These are phyloP conservation scores for Pichia sp. DNA, from an alignment of 1,139 yeast genomes.

Conservation along the genomic window DNA sequence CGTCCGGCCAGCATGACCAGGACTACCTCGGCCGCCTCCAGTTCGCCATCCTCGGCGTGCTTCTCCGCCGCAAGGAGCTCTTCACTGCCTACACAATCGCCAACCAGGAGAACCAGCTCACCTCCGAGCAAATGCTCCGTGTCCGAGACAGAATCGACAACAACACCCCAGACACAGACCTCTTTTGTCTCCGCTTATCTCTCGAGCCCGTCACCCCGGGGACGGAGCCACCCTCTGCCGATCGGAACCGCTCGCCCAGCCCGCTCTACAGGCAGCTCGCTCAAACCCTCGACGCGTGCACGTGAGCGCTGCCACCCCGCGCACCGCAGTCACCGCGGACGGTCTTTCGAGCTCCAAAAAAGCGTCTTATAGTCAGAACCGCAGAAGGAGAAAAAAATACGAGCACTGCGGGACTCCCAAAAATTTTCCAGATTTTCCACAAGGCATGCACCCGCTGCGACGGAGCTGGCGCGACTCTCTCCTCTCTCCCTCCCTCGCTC, in stretches of 20 bases:
- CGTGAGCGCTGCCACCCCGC: slow-evolving; percentile 5
- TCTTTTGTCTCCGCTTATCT: background rate
- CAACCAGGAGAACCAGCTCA: background rate
- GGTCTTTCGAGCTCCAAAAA: too few species aligned
- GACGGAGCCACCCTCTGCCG: background rate
- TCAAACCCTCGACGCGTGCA: slow-evolving; percentile 4
- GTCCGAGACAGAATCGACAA: background rate
- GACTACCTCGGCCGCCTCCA: slow-evolving; percentile 5
- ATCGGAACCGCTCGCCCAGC: background rate
- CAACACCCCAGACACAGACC: background rate
- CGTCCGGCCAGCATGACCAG: background rate
- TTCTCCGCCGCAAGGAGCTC: slow-evolving; percentile 6
- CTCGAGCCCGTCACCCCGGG: background rate
- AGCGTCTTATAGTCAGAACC: too few species aligned
- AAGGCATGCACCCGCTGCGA: background rate
- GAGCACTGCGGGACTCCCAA: background rate
- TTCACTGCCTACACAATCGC: slow-evolving; percentile 1
- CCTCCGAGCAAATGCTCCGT: background rate
- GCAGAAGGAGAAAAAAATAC: background rate
- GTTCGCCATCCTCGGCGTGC: slow-evolving; percentile 1
- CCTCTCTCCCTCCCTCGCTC: background rate
- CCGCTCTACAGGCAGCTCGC: background rate
- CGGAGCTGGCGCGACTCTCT: background rate
- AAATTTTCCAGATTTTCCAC: background rate
- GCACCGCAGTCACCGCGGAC: slow-evolving; percentile 9